Conservation (phyloP, 2,329 filamentous ascomycete species). For the Colletotrichum gloeosporioides region DNA sequence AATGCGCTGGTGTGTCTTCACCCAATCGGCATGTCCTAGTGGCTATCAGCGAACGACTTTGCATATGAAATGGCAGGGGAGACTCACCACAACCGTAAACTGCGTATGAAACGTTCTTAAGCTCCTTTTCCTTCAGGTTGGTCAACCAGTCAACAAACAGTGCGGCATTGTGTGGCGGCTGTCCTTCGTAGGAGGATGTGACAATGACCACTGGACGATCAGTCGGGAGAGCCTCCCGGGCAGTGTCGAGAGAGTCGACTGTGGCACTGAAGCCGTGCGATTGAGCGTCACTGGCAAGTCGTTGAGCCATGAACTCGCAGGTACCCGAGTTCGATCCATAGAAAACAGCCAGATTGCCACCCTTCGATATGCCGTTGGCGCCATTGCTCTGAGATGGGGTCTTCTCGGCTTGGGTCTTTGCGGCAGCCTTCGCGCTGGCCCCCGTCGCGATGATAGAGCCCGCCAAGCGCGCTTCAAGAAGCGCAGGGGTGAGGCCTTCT, state of each 20-base stretch:
- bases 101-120: slow-evolving; percentile 63
- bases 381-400: background rate
- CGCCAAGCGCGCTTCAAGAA: slow-evolving; percentile 51
- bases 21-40: slow-evolving; percentile 53
- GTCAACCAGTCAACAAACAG: slow-evolving; percentile 71
- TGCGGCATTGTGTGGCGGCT: slow-evolving; percentile 72
- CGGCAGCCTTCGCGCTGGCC: background rate
- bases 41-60: background rate
- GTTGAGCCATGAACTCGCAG: slow-evolving; percentile 69
- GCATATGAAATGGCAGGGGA: accelerated
- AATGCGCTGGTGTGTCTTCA: slow-evolving; percentile 69
- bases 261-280: slow-evolving; percentile 59
- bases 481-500: slow-evolving; percentile 39
- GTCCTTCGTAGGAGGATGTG: slow-evolving; percentile 72
- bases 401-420: background rate
- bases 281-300: slow-evolving; percentile 60
- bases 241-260: slow-evolving; percentile 62
- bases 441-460: slow-evolving; percentile 29
- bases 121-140: slow-evolving; percentile 46
- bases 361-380: background rate
- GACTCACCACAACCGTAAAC: slow-evolving; percentile 68
- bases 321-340: slow-evolving; percentile 77
- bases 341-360: slow-evolving; percentile 59
- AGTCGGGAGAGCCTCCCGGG: slow-evolving; percentile 59
- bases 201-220: slow-evolving; percentile 66